Conservation (phyloP, 2,329 filamentous ascomycete genomes). For the Chrysoporthe puriensis region DNA sequence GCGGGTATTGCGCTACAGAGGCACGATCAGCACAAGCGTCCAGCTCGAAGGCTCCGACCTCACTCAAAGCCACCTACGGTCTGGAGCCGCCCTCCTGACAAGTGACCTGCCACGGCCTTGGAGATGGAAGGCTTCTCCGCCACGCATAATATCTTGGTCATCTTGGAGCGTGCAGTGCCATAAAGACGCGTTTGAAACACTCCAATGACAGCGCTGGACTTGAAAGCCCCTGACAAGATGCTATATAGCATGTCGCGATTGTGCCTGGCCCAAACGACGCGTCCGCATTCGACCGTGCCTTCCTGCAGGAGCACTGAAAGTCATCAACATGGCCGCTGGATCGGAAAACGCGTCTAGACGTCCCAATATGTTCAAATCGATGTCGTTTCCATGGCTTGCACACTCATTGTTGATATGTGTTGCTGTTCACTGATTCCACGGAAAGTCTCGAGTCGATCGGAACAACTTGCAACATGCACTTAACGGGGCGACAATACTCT, state of each 20-base stretch:
- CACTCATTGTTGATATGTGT: neutral
- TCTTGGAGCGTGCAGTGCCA: conserved; percentile 35
- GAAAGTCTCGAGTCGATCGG: neutral
- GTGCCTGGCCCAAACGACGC: conserved; percentile 9
- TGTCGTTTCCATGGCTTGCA: neutral
- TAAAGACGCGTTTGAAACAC: conserved; percentile 11
- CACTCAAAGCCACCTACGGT: conserved; percentile 58
- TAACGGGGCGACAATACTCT: neutral
- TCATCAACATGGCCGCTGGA: conserved; percentile 20
- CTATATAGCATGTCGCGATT: conserved; percentile 18
- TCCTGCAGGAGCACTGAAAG: conserved; percentile 9
- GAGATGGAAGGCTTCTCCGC: conserved; percentile 86
- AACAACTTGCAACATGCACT: conserved; percentile 6
- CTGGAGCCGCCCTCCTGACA: conserved; percentile 75
- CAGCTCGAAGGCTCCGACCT: neutral
- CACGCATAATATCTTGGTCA: conserved; percentile 60
- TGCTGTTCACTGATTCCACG: neutral
- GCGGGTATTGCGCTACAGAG: conserved; percentile 65
- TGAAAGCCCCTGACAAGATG: conserved; percentile 1
- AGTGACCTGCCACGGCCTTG: conserved; percentile 87
- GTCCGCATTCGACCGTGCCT: conserved; percentile 23
- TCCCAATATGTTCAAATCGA: neutral
- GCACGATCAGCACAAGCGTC: conserved; percentile 2
- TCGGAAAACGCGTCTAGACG: conserved; percentile 10
- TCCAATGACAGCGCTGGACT: neutral